These are phyloP conservation scores for Candida alai DNA, from an alignment of 805 yeast species.

Conservation along the genomic window DNA sequence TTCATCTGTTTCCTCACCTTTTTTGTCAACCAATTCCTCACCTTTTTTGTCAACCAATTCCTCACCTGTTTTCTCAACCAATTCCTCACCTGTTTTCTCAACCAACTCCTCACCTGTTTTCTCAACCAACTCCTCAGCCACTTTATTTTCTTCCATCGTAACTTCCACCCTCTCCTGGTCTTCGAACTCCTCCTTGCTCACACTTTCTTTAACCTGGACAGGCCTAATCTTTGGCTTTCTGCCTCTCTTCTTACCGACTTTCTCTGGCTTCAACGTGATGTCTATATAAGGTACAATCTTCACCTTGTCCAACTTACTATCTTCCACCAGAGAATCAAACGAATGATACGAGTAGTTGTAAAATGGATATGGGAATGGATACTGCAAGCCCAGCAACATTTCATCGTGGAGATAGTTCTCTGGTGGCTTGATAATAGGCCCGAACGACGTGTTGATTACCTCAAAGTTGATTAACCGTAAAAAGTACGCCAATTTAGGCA, in stretches of 20 bases:
- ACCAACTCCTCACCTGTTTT: too few species aligned
- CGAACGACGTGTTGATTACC: conserved; percentile 31
- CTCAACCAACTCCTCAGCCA: too few species aligned
- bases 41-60: neutral
- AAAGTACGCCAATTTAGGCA: conserved; percentile 32
- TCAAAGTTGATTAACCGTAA: conserved; percentile 33
- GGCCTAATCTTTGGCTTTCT: conserved; percentile 4
- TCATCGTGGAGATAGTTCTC: conserved; percentile 30
- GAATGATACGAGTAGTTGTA: conserved; percentile 43
- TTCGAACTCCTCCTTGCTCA: conserved; percentile 1
- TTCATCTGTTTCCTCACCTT: neutral
- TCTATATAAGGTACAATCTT: conserved; percentile 35
- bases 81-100: neutral
- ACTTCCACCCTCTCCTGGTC: conserved; percentile 2
- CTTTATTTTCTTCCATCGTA: too few species aligned
- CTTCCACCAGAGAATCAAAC: conserved; percentile 22
- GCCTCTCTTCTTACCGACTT: conserved; percentile 4
- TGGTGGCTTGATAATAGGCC: conserved; percentile 39
- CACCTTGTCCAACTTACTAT: conserved; percentile 23
- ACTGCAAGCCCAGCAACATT: conserved; percentile 39
- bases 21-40: too few species aligned
- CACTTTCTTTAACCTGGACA: neutral
- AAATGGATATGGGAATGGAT: conserved; percentile 44
- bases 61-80: neutral
- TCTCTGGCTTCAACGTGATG: conserved; percentile 23